Conservation (phyloP, 2,329 filamentous ascomycete genomes). For the Colletotrichum siamense region DNA sequence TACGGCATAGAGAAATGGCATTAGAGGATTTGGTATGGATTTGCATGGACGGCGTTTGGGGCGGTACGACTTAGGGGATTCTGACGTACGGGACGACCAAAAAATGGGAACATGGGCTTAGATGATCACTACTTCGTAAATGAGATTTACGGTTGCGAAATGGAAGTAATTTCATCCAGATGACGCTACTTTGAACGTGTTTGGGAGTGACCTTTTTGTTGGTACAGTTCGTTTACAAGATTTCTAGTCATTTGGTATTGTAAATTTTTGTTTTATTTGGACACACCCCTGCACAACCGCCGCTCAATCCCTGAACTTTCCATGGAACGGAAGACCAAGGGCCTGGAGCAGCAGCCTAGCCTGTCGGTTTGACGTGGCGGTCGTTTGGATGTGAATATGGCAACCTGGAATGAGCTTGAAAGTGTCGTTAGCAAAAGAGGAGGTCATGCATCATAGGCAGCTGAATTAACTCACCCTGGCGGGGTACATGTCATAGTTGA, state of each 20-base stretch:
- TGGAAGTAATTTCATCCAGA: not conserved
- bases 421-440: conserved; percentile 41
- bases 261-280: conserved; percentile 1
- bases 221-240: conserved; percentile 22
- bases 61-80: not conserved
- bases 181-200: not conserved
- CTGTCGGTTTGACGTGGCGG: conserved; percentile 84
- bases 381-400: conserved; percentile 83
- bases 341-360: conserved; percentile 71
- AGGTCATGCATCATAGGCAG: conserved; percentile 54
- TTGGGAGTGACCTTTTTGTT: conserved; percentile 14
- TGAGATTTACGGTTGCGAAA: not conserved
- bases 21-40: conserved; percentile 7
- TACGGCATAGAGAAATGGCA: conserved; percentile 19
- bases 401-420: conserved; percentile 78
- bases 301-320: conserved; percentile 62
- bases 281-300: not conserved
- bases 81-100: conserved; percentile 8
- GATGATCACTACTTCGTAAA: not conserved
- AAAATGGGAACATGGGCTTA: not conserved
- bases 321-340: conserved; percentile 72
- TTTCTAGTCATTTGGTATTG: conserved; percentile 15
- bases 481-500: conserved; percentile 83
- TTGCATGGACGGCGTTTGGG: conserved; percentile 44
- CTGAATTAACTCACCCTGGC: conserved; percentile 37